These are phyloP conservation scores for Lasiosphaeris hirsuta DNA, from an alignment of 495 filamentous ascomycete species.

Conservation along the genomic window DNA sequence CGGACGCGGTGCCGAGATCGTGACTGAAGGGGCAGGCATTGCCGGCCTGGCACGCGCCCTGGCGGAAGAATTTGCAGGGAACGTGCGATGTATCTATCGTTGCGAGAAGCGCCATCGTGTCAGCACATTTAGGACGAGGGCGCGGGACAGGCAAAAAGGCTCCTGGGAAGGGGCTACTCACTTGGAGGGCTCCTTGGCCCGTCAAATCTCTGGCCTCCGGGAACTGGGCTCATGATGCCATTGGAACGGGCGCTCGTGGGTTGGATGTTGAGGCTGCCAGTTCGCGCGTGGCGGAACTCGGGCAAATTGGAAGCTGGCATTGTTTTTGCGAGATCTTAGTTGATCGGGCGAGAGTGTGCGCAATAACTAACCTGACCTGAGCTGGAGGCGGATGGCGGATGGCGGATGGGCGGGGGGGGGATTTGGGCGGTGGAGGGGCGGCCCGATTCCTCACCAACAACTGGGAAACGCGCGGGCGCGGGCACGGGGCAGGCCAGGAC, in stretches of 20 bases:
- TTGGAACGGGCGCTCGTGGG: slow-evolving; percentile 29
- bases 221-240: slow-evolving; percentile 38
- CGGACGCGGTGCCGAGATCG: slow-evolving; percentile 72
- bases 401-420: slow-evolving; percentile 5
- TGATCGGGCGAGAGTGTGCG: slow-evolving; percentile 5
- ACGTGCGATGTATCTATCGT: slow-evolving; percentile 88
- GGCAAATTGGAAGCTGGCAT: slow-evolving; percentile 35
- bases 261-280: slow-evolving; percentile 52
- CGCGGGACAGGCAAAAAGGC: not conserved
- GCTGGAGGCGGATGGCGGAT: slow-evolving; percentile 1
- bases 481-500: not conserved
- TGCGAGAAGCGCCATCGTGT: slow-evolving; percentile 11
- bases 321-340: slow-evolving; percentile 8
- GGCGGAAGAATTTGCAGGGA: slow-evolving; percentile 97
- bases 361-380: not conserved
- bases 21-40: slow-evolving; percentile 95
- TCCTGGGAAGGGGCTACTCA: slow-evolving; percentile 38
- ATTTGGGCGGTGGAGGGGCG: slow-evolving; percentile 19
- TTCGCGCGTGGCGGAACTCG: slow-evolving; percentile 52
- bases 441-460: slow-evolving; percentile 17
- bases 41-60: slow-evolving; percentile 94
- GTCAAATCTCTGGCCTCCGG: slow-evolving; percentile 54
- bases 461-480: slow-evolving; percentile 3
- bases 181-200: slow-evolving; percentile 80
- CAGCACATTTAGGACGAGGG: slow-evolving; percentile 13